phyloP scores from a whole-genome alignment of 768 basidiomycete species.

The Gelatoporia subvermispora region DNA sequence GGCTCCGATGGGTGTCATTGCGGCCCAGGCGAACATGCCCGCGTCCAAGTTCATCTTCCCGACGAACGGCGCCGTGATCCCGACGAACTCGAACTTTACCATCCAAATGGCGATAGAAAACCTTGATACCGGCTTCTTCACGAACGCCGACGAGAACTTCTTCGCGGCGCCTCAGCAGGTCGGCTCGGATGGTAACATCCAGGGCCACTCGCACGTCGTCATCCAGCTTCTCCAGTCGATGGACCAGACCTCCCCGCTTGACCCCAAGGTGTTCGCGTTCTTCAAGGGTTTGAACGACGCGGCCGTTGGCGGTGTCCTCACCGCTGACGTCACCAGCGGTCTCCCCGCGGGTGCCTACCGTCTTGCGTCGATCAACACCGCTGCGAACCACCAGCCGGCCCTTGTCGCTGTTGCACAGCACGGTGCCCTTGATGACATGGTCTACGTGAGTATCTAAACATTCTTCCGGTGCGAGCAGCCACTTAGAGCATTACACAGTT shows the following conservation, averaged over 20 bases:
- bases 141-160: slow-evolving; percentile 50
- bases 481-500: slow-evolving; percentile 10
- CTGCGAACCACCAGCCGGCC: slow-evolving; percentile 39
- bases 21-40: slow-evolving; percentile 48
- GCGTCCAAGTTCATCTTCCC: slow-evolving; percentile 50
- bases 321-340: slow-evolving; percentile 35
- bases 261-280: slow-evolving; percentile 51
- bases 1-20: slow-evolving; percentile 54
- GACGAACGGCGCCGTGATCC: slow-evolving; percentile 39
- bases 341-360: slow-evolving; percentile 41
- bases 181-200: slow-evolving; percentile 42
- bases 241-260: slow-evolving; percentile 39
- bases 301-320: slow-evolving; percentile 37
- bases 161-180: slow-evolving; percentile 49
- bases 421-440: slow-evolving; percentile 34
- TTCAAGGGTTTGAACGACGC: slow-evolving; percentile 51
- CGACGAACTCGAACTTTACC: slow-evolving; percentile 46
- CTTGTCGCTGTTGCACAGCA: slow-evolving; percentile 39
- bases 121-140: slow-evolving; percentile 53
- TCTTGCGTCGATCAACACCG: slow-evolving; percentile 38
- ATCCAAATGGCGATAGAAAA: slow-evolving; percentile 44
- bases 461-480: not conserved
- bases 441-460: slow-evolving; percentile 28
- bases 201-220: slow-evolving; percentile 62
- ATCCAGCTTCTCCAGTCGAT: slow-evolving; percentile 47